Base-by-base conservation (phyloP, 2,329 filamentous ascomycete species). In the Diaporthe sp. region DNA sequence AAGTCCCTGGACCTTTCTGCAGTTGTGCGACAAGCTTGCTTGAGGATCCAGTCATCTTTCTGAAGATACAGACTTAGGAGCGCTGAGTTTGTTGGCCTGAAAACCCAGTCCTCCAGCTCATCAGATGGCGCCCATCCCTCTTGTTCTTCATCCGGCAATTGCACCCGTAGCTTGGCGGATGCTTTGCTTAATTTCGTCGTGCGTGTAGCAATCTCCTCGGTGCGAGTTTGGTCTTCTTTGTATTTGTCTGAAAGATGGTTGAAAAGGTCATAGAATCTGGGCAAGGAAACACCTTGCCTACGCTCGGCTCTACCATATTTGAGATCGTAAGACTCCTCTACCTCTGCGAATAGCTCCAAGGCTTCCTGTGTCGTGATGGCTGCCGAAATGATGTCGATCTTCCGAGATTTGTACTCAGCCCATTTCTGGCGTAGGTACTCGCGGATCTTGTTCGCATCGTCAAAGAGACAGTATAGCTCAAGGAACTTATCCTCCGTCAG, bases 401-500 rank as follows among this genome's bases (percentile, higher is more conserved):
- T 65, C 4, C 60, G 42, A 5, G 25, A 12, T 25, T 42, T 17
- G 15, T 65, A 65, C 12, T 65, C 42, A 5, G 42, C 39, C 60
- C 60, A 65, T 20, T 22, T 65, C 37, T 47, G 8, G 25, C 60
- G 60, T 4, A 47, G 25, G 15, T 47, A 65, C 1, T 22, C 25
- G 4, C 60, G 39, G 25, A 65, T 65, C 39, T 47, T 65, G 25
- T 39, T 47, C 20, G 60, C 60, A 42, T 65, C 60, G 10, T 65
- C 28, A 3, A 12, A 65, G 25, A 65, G 60, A 65, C 60, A 65
- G 25, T 65, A 65, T 1, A 65, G 42, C 34, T 65, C 60, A 17
- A 65, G 17, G 25, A 65, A 15, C 60, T 47, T 65, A 25, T 65
- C 60, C 13, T 65, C 60, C 22, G 20, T 22, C n/a, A 65, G 22